phyloP scores from a whole-genome alignment of 805 yeast species.

The Zygosaccharomyces bailii region DNA sequence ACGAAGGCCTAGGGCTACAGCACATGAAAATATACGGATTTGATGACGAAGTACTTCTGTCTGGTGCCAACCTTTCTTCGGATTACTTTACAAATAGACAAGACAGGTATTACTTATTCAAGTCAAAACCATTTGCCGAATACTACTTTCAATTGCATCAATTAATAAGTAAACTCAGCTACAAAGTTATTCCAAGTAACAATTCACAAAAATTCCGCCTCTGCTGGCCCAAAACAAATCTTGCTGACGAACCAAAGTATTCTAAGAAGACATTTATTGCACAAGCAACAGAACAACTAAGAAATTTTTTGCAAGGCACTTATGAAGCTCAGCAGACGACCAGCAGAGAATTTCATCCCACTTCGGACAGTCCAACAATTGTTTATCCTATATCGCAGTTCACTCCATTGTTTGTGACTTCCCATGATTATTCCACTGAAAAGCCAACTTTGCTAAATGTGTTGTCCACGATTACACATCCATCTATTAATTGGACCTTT shows the following conservation, averaged over 20 bases:
- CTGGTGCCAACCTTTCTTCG: constrained; percentile 87
- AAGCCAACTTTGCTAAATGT: constrained; percentile 63
- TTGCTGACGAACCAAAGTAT: constrained; percentile 62
- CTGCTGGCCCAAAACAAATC: constrained; percentile 71
- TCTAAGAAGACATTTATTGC: constrained; percentile 49
- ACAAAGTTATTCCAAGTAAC: constrained; percentile 50
- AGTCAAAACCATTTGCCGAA: constrained; percentile 53
- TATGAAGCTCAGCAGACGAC: background rate
- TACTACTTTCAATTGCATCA: constrained; percentile 72
- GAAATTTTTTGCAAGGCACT: constrained; percentile 50
- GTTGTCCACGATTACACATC: constrained; percentile 52
- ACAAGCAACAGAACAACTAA: constrained; percentile 54
- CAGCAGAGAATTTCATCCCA: constrained; percentile 4
- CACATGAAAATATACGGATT: constrained; percentile 97
- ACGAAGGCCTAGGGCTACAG: constrained; percentile 89
- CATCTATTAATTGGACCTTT: constrained; percentile 68
- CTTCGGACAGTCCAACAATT: constrained; percentile 47
- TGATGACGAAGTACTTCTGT: constrained; percentile 80
- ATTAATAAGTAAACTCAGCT: constrained; percentile 67
- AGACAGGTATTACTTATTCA: constrained; percentile 81
- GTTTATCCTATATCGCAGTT: constrained; percentile 92
- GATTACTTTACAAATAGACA: constrained; percentile 95
- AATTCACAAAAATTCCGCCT: constrained; percentile 50
- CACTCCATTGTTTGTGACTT: constrained; percentile 65
- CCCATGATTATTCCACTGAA: constrained; percentile 69